Conservation (phyloP, 108 stramenopile genomes). For the Nitzschia inconspicua region DNA sequence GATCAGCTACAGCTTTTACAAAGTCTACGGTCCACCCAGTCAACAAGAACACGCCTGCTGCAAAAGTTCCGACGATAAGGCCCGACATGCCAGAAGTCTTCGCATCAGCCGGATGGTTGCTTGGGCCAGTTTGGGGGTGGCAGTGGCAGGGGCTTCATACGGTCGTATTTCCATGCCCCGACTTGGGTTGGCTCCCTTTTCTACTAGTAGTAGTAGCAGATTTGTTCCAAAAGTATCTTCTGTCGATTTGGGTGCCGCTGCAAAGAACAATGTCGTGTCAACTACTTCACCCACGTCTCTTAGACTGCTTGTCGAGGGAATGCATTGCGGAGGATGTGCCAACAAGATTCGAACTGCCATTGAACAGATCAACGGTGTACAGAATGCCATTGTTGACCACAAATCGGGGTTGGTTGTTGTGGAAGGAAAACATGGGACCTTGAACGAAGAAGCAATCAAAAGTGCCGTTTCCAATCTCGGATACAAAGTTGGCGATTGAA, state of each 20-base stretch:
- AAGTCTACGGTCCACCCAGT: not conserved
- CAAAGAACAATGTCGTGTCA: not conserved
- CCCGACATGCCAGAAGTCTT: not conserved
- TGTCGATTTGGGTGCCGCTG: not conserved
- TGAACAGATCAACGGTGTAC: too few species aligned
- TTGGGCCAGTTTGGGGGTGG: not conserved
- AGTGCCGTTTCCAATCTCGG: not conserved
- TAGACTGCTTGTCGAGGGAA: not conserved
- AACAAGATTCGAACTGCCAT: not conserved
- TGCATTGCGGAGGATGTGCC: not conserved
- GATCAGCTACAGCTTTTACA: not conserved
- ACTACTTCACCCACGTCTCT: not conserved
- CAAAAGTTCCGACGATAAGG: not conserved
- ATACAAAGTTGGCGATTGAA: not conserved
- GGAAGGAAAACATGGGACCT: too few species aligned
- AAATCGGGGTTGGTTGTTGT: too few species aligned
- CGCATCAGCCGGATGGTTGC: not conserved
- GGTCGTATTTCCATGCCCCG: not conserved
- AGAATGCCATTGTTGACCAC: too few species aligned
- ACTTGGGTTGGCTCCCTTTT: too few species aligned
- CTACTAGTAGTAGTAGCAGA: too few species aligned
- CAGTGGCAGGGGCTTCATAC: not conserved
- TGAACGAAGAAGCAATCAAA: not conserved
- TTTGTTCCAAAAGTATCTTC: too few species aligned
- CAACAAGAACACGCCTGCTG: not conserved